Evolutionary conservation across 2,329 filamentous ascomycete genomes (phyloP).

Genomic region (Raffaelea ambrosiae): DNA sequence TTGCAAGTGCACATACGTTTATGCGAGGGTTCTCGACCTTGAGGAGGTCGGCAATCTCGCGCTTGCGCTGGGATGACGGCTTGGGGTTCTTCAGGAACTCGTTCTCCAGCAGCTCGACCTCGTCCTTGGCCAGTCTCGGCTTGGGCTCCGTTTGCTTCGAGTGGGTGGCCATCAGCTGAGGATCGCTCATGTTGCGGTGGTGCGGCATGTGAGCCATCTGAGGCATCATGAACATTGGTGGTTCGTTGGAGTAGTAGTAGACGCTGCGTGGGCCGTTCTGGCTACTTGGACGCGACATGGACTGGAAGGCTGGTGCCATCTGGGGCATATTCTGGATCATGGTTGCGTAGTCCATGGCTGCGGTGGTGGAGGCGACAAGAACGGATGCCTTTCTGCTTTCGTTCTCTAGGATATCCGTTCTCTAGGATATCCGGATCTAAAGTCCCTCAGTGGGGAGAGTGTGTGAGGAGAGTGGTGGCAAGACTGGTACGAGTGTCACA

Average conservation of each 20-base stretch:
- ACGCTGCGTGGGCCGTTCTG: not conserved
- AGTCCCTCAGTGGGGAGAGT: not conserved
- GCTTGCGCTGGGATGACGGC: conserved; percentile 53
- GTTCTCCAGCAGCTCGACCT: conserved; percentile 49
- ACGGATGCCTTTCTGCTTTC: not conserved
- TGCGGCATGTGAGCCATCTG: conserved; percentile 11
- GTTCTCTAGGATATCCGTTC: not conserved
- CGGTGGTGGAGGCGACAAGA: not conserved
- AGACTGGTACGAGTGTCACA: no score
- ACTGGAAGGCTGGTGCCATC: conserved; percentile 1
- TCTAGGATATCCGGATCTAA: no score
- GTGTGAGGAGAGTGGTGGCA: not conserved
- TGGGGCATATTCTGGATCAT: conserved; percentile 1
- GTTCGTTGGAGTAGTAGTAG: conserved; percentile 6
- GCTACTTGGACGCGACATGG: not conserved
- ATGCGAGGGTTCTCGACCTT: conserved; percentile 55
- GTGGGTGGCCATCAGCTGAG: conserved; percentile 1
- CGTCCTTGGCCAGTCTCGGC: conserved; percentile 47
- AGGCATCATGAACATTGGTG: conserved; percentile 9
- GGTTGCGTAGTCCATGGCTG: not conserved
- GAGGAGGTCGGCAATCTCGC: conserved; percentile 52
- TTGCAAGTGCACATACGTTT: conserved; percentile 35
- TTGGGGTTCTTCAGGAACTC: conserved; percentile 58
- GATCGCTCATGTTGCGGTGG: conserved; percentile 15
- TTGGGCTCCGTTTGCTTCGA: conserved; percentile 34